A percentile compares a stretch with the other conserved stretches of the same genome.
Evolutionary conservation across 2,329 filamentous ascomycete species (phyloP).

Genomic region (Scedosporium apiospermum): DNA sequence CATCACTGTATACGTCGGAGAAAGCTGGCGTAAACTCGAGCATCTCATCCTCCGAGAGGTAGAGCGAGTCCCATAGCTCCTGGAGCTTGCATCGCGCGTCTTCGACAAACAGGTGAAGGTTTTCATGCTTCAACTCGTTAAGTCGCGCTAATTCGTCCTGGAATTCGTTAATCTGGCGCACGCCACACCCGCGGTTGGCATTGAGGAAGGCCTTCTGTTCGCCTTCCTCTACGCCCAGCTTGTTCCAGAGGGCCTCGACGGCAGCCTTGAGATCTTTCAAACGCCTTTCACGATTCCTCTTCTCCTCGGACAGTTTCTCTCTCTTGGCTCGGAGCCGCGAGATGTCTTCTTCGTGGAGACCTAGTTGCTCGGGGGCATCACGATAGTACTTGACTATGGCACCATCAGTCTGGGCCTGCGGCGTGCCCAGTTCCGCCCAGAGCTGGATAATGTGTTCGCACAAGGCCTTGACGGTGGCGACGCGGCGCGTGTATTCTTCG

Average conservation of each 20-base stretch:
- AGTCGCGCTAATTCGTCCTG: slow-evolving; percentile 81
- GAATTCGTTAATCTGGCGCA: slow-evolving; percentile 90
- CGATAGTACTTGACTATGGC: slow-evolving; percentile 83
- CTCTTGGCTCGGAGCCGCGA: slow-evolving; percentile 60
- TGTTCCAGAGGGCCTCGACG: slow-evolving; percentile 85
- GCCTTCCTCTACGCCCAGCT: slow-evolving; percentile 70
- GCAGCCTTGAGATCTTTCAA: slow-evolving; percentile 65
- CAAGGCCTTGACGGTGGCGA: slow-evolving; percentile 63
- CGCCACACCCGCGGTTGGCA: slow-evolving; percentile 78
- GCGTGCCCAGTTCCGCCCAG: slow-evolving; percentile 91
- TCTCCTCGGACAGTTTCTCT: slow-evolving; percentile 81
- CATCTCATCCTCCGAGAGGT: slow-evolving; percentile 98
- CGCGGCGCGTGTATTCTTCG: slow-evolving; percentile 84
- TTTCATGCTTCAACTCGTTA: slow-evolving; percentile 89
- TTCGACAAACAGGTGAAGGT: slow-evolving; percentile 91
- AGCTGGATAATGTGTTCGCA: slow-evolving; percentile 84
- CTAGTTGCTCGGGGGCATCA: slow-evolving; percentile 86
- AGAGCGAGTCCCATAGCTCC: slow-evolving; percentile 88
- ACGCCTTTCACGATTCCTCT: slow-evolving; percentile 68
- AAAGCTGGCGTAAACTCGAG: slow-evolving; percentile 95
- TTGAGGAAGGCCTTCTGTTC: slow-evolving; percentile 82
- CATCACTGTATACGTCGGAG: slow-evolving; percentile 94
- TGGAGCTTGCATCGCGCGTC: slow-evolving; percentile 85
- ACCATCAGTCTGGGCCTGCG: slow-evolving; percentile 83
- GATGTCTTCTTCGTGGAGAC: slow-evolving; percentile 81